phyloP scores from a whole-genome alignment of 176 grass and related monocot species.

The Otatea glauca region DNA sequence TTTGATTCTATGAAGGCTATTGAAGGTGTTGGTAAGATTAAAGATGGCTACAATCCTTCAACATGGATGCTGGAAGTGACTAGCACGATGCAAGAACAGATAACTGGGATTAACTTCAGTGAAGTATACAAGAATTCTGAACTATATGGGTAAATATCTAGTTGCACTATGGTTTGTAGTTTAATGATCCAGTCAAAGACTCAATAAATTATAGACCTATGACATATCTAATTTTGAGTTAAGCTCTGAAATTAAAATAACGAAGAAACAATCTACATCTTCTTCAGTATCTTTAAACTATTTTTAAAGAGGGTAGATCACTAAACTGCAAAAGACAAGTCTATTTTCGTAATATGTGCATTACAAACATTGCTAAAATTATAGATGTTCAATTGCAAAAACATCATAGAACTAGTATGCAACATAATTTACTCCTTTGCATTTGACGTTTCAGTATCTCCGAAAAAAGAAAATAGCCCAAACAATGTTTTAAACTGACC shows the following conservation, averaged over 20 bases:
- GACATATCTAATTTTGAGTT: neutral
- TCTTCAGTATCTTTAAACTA: neutral
- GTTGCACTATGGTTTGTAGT: conserved; percentile 9
- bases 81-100: conserved; percentile 60
- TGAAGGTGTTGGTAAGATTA: conserved; percentile 70
- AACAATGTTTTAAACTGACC: conserved; percentile 21
- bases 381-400: conserved; percentile 6
- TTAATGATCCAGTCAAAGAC: neutral
- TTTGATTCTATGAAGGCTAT: conserved; percentile 53
- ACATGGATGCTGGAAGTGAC: conserved; percentile 92
- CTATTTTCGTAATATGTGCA: neutral
- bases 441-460: conserved; percentile 12
- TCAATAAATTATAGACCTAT: neutral
- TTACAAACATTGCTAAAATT: conserved; percentile 8
- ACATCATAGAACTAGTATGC: neutral
- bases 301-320: neutral
- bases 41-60: conserved; percentile 85
- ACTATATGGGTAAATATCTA: conserved; percentile 52
- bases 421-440: neutral
- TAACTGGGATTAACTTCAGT: conserved; percentile 53
- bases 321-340: conserved; percentile 26
- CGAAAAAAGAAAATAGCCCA: neutral
- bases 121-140: conserved; percentile 79
- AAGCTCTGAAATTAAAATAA: conserved; percentile 9
- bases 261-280: neutral